A percentile compares a stretch with the other conserved stretches of the same genome.
Evolutionary conservation across 2,329 filamentous ascomycete genomes (phyloP).

Genomic region (Stagonosporopsis chrysanthemi): DNA sequence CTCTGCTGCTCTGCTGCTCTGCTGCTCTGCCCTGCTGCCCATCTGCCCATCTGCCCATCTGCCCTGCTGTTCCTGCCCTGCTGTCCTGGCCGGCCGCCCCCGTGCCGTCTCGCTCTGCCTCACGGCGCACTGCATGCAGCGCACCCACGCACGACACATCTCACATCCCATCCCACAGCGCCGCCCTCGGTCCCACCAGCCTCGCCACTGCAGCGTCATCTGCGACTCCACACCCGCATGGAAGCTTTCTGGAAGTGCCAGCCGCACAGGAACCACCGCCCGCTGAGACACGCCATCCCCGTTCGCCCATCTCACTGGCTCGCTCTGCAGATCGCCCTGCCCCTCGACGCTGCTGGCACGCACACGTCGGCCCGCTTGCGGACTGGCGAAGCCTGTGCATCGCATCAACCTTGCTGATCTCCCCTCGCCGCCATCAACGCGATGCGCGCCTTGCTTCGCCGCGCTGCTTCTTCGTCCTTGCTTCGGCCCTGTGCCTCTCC

Average conservation of each 20-base stretch:
- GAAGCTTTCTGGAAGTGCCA: conserved; percentile 19
- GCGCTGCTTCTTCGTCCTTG: conserved; percentile 2
- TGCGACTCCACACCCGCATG: conserved; percentile 17
- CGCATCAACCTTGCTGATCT: conserved; percentile 14
- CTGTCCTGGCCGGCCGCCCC: too few species aligned
- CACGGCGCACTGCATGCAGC: conserved; percentile 1
- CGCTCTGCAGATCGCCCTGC: conserved; percentile 9
- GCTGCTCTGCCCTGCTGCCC: too few species aligned
- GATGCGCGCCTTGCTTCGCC: conserved; percentile 10
- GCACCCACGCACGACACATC: background rate
- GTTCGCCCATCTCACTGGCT: conserved; percentile 13
- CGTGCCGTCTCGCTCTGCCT: background rate
- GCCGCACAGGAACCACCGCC: too few species aligned
- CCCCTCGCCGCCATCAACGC: conserved; percentile 7
- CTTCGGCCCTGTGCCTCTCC: background rate
- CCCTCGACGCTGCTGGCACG: conserved; percentile 4
- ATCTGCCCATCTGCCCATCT: background rate
- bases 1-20: too few species aligned
- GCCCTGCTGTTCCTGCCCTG: background rate
- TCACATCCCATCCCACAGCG: background rate
- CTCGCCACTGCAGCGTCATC: conserved; percentile 28
- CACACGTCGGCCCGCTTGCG: conserved; percentile 18
- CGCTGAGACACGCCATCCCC: conserved; percentile 13
- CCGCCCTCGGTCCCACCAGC: background rate
- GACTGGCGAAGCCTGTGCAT: conserved; percentile 12